Conservation (phyloP, 2,329 filamentous ascomycete species). For the Fusarium sublunatum region DNA sequence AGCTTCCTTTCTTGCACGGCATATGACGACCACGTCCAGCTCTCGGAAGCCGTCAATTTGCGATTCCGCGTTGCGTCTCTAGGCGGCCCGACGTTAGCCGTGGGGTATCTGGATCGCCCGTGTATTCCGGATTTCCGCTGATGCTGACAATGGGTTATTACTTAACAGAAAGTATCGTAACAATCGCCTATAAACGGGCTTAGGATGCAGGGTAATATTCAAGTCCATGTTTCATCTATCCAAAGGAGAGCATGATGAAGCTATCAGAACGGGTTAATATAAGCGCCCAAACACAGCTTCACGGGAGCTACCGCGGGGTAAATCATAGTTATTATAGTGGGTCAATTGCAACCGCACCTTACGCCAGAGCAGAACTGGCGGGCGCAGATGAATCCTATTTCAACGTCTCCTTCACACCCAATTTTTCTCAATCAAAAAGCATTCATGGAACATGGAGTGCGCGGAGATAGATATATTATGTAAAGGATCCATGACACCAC, state of each 20-base stretch:
- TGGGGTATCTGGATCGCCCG: conserved; percentile 11
- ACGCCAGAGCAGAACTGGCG: background rate
- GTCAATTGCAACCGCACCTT: background rate
- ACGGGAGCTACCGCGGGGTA: conserved; percentile 23
- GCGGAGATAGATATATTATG: conserved; percentile 40
- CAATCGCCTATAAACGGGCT: conserved; percentile 19
- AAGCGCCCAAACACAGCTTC: conserved; percentile 7
- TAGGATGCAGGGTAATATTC: background rate
- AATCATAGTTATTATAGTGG: conserved; percentile 6
- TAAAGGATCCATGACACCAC: conserved; percentile 30
- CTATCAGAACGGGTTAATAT: conserved; percentile 1
- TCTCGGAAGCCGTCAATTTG: conserved; percentile 34
- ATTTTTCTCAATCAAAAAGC: background rate
- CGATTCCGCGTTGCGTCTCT: conserved; percentile 42
- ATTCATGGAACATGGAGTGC: background rate
- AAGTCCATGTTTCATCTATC: background rate
- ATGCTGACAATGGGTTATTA: conserved; percentile 8
- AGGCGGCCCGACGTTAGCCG: conserved; percentile 48
- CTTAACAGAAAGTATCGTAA: background rate
- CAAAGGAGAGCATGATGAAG: background rate
- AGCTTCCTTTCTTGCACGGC: conserved; percentile 24
- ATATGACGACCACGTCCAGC: conserved; percentile 39
- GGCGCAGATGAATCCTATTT: conserved; percentile 4
- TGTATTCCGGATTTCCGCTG: conserved; percentile 46
- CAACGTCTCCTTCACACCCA: background rate